Evolutionary conservation across 2,329 filamentous ascomycete species (phyloP), one percentile per base, ranked within the genome.

Genomic region (Pseudogymnoascus sp.): DNA sequence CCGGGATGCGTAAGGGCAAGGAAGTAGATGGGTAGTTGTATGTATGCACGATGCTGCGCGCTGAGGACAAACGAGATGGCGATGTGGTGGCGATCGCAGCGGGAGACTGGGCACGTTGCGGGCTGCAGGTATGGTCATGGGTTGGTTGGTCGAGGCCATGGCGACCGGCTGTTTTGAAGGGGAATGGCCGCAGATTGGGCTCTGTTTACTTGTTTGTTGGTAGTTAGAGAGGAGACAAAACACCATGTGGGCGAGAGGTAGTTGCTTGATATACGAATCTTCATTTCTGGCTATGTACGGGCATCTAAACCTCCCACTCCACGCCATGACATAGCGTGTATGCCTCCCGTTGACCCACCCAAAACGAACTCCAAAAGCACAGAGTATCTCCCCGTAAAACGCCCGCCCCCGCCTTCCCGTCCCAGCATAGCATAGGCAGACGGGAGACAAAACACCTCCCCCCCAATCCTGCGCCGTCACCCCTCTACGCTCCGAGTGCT

Each of bases 261-360:
- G 16, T 50, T 53, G 43, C 43, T 53, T 53, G 24, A 53, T 53
- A 53, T 53, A 53, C 24, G 43, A 16, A n/a, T 53, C 43, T 53
- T 53, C 43, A 28, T 53, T 53, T 53, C 43, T 8, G 1, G 24
- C 43, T 28, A 53, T 53, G 43, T 53, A 53, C 24, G 43, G 43
- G 43, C 24, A 53, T 53, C 43, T 28, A 53, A 10, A n/a, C 43
- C 43, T 31, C 43, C 24, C 24, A 28, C 8, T 46, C 22, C 41
- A 24, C 10, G 6, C 41, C 12, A 46, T 50, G 3, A 6, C 43
- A 50, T 10, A 10, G 14, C 43, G 31, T 5, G 24, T 28, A 53
- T 53, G 43, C 43, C 43, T 53, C 3, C 43, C 14, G 4, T 53
- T 53, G 5, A 14, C 22, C 41, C 41, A 24, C 24, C 40, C 43